These are phyloP conservation scores for Phialophora expanda DNA, from an alignment of 2,329 filamentous ascomycete species.

Conservation along the genomic window DNA sequence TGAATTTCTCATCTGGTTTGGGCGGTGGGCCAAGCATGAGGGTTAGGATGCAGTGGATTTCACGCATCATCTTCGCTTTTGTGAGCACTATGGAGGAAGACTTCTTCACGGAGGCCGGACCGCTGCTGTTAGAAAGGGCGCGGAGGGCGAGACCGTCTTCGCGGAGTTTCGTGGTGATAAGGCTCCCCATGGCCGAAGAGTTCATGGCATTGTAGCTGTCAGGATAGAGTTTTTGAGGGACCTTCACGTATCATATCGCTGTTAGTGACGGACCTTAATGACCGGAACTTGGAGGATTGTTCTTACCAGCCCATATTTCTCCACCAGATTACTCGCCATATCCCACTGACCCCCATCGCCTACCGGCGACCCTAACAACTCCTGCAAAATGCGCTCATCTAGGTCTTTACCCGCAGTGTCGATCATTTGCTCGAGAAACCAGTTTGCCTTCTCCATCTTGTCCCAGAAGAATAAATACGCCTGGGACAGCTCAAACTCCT, in stretches of 20 bases:
- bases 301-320: conserved; percentile 78
- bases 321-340: conserved; percentile 84
- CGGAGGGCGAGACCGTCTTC: conserved; percentile 79
- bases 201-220: conserved; percentile 80
- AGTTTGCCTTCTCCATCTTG: conserved; percentile 90
- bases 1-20: conserved; percentile 69
- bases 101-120: conserved; percentile 46
- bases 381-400: conserved; percentile 74
- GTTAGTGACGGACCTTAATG: neutral
- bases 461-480: conserved; percentile 92
- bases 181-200: conserved; percentile 70
- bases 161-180: conserved; percentile 84
- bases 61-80: conserved; percentile 77
- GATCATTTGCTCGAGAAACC: conserved; percentile 82
- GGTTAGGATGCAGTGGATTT: conserved; percentile 81
- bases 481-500: conserved; percentile 83
- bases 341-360: conserved; percentile 89
- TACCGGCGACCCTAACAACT: conserved; percentile 70
- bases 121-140: conserved; percentile 53
- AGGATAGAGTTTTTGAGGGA: conserved; percentile 80
- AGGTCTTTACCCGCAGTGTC: conserved; percentile 73
- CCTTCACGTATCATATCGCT: conserved; percentile 33
- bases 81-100: conserved; percentile 52
- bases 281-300: neutral
- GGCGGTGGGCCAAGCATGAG: conserved; percentile 82